A percentile compares a stretch with the other conserved stretches of the same genome.
Evolutionary conservation across 2,329 filamentous ascomycete genomes (phyloP).

Genomic region (Colletotrichum caudatum): DNA sequence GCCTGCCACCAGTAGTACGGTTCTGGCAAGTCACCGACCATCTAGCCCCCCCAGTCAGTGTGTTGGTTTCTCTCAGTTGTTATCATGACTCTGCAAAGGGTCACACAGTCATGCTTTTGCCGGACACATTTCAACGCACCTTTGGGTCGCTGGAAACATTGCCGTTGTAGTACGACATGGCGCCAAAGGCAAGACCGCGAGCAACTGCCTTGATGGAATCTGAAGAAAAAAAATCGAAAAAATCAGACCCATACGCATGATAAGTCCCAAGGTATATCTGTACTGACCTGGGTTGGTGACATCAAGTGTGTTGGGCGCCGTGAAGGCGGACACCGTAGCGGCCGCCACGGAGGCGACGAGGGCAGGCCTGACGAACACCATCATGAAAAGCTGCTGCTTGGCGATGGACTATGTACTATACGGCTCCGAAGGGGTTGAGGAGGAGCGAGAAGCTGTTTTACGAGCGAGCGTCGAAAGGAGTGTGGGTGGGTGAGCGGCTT

Average conservation of each 20-base stretch:
- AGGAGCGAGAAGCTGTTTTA: neutral
- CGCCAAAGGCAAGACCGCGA: slow-evolving; percentile 68
- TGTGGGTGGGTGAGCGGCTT: neutral
- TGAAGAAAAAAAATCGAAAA: slow-evolving; percentile 47
- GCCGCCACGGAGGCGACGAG: slow-evolving; percentile 43
- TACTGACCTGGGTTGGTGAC: slow-evolving; percentile 52
- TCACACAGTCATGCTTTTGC: no score
- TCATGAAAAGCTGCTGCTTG: slow-evolving; percentile 1
- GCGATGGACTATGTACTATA: neutral
- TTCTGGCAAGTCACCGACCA: slow-evolving; percentile 71
- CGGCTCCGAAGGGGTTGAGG: neutral
- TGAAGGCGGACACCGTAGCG: slow-evolving; percentile 45
- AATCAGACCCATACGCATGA: slow-evolving; percentile 27
- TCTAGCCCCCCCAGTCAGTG: slow-evolving; percentile 48
- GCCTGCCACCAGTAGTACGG: slow-evolving; percentile 79
- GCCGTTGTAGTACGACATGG: slow-evolving; percentile 75
- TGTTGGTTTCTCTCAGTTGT: slow-evolving; percentile 8
- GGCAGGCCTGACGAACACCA: slow-evolving; percentile 27
- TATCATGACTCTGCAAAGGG: neutral
- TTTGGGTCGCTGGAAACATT: slow-evolving; percentile 65
- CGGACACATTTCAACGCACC: slow-evolving; percentile 47
- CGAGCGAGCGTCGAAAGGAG: neutral
- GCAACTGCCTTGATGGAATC: slow-evolving; percentile 73
- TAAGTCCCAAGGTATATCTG: accelerated
- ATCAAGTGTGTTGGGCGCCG: slow-evolving; percentile 55